These are phyloP conservation scores for Rhizophagus prolifer DNA, from an alignment of 192 early-diverging fungal genomes.

Conservation along the genomic window DNA sequence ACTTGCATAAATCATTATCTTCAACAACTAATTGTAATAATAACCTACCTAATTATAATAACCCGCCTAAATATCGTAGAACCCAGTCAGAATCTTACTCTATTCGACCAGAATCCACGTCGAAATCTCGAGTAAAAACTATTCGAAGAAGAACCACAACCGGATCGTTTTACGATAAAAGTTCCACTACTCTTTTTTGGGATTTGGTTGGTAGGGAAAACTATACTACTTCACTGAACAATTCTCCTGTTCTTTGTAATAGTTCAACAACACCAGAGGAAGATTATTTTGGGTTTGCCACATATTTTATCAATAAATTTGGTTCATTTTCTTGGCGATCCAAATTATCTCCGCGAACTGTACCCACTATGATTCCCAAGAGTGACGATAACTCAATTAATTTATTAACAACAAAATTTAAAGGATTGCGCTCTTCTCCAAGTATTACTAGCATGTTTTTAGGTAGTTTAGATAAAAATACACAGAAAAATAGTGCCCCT, in stretches of 20 bases:
- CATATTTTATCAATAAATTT: conserved; percentile 9
- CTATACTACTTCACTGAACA: conserved; percentile 28
- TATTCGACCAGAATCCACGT: not conserved
- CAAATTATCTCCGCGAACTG: not conserved
- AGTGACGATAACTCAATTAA: conserved; percentile 6
- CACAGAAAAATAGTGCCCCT: not conserved
- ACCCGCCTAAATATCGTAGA: not conserved
- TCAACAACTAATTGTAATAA: not conserved
- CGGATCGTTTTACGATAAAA: not conserved
- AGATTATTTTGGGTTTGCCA: not conserved
- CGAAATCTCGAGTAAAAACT: not conserved
- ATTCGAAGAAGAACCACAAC: not conserved
- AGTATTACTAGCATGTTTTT: conserved; percentile 6
- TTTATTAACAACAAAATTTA: conserved; percentile 26
- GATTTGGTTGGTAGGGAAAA: conserved; percentile 27
- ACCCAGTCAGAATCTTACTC: not conserved
- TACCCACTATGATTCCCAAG: conserved; percentile 24
- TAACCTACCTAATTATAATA: not conserved
- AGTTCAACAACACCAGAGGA: not conserved
- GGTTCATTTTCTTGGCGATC: not conserved
- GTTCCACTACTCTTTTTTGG: conserved; percentile 15
- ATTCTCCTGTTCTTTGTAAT: conserved; percentile 30
- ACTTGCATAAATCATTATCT: not conserved
- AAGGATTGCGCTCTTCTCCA: not conserved
- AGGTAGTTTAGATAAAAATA: conserved; percentile 14